Base-by-base conservation (phyloP, 176 grass and related monocot genomes). In the Carex littledalei region DNA sequence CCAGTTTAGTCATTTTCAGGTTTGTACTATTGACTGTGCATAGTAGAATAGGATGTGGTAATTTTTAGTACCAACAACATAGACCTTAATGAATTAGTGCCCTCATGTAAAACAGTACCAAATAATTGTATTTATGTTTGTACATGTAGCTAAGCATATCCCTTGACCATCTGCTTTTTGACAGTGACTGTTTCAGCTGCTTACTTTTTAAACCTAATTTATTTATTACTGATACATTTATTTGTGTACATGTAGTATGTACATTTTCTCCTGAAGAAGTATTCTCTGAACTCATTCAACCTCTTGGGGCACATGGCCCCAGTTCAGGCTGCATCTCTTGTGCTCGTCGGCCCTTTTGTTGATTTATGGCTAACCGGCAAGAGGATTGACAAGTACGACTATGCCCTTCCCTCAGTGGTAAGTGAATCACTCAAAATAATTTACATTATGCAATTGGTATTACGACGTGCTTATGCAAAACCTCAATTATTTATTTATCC, bases 231-330 rank as follows among this genome's bases (percentile, higher is more conserved):
- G 50, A 82, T 77, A 59, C 21, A 77, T 63, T 91, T 78, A 67
- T 76, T 64, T 85, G 0, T 41, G 1, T 81, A 21, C 13, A 50
- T 88, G 86, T 78, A 97, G 94, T 94, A 92, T 63, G 79, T 97
- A 63, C 92, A 97, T 84, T 94, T 89, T 70, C 94, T 97, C 63
- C 94, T 92, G 78, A 57, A 78, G 79, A 97, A 94, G 83, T 88
- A 97, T 82, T 77, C 92, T 26, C 83, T 97, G 43, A 91, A 90
- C 86, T 97, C 92, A 26, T 97, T 94, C 88, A 97, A 92, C 82
- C 91, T 97, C 54, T 89, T 97, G 79, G 81, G 87, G 16, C 94
- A 97, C 79, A 97, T 88, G 68, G 94, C 94, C 86, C 94, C 90
- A 68, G 88, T 78, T 66, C 94, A 97, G 78, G 92, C 94, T 56